Evolutionary conservation across 371 early-diverging fungal species (phyloP).

Genomic region (Mucor racemosus): DNA sequence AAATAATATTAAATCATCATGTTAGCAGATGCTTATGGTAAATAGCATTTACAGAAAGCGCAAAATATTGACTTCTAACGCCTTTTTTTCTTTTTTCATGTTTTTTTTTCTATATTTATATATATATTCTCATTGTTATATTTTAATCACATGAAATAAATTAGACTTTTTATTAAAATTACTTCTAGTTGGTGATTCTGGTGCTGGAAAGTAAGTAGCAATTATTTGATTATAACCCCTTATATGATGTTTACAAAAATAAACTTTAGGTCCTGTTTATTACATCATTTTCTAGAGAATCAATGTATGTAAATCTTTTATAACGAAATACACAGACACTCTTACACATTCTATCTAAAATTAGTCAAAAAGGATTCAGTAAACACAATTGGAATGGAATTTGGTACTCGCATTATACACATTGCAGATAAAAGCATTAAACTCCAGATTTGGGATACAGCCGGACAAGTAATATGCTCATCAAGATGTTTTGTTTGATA

Average conservation of each 20-base stretch:
- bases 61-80: background rate
- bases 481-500: background rate
- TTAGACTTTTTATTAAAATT: slow-evolving; percentile 64
- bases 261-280: slow-evolving; percentile 60
- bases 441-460: slow-evolving; percentile 88
- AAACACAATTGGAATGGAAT: slow-evolving; percentile 76
- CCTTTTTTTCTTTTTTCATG: background rate
- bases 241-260: background rate
- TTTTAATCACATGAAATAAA: background rate
- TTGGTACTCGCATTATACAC: slow-evolving; percentile 68
- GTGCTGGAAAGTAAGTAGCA: slow-evolving; percentile 62
- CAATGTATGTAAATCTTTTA: slow-evolving; percentile 51
- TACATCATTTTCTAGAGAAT: slow-evolving; percentile 70
- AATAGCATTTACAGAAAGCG: background rate
- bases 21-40: slow-evolving; percentile 59
- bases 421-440: slow-evolving; percentile 72
- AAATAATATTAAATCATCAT: slow-evolving; percentile 23
- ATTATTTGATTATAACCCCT: background rate
- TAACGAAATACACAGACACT: background rate
- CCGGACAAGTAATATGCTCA: slow-evolving; percentile 68
- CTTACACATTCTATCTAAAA: background rate
- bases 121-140: too few species aligned
- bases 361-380: slow-evolving; percentile 66
- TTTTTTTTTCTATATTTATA: too few species aligned
- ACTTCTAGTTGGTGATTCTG: slow-evolving; percentile 67